Base-by-base conservation (phyloP, 305 asterid species). In the Fraxinus xanthoxyloides region DNA sequence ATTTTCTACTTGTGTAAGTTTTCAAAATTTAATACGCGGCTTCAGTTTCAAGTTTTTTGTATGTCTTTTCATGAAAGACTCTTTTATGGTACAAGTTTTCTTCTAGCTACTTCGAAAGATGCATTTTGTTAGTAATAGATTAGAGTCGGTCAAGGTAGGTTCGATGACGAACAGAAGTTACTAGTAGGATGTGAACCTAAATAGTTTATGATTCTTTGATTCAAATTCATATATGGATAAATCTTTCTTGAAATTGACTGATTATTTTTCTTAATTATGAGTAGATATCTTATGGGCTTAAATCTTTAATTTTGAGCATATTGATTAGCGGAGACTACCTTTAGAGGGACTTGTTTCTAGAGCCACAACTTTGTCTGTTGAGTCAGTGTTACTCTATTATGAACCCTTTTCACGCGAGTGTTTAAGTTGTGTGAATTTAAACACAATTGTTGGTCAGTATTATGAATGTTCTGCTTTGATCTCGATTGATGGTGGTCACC, bases 1-100 rank as follows among this genome's bases (percentile, higher is more conserved):
- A 34, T 65, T 65, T 10, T 72, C 35, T 72, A 82, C 77, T 40
- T 76, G 80, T 76, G 80, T 61, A 23, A 21, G 72, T 3, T 61
- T 23, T 9, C 32, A 61, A 61, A 23, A 23, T 61, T 61, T 59
- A 59, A 9, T 21, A 63, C 3, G 31, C 0, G 72, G 32, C 15
- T 8, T 8, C 12, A 63, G 72, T 65, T 26, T 65, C 72, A 65
- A 65, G 15, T 8, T 63, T 9, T 63, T 24, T 8, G 31, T 23
- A 3, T 0, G 21, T 54, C 24, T 54, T 51, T 54, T 54, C 9
- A 54, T 54, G 24, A 54, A 24, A 9, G 70, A 21, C 70, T 8
- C 70, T 63, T 61, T 61, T 23, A 63, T 23, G 34, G 72, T 63
- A 63, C 13, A 63, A 63, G 31, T 7, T 23, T 63, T 63, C 72